phyloP scores from a whole-genome alignment of 1,139 yeast genomes.

The Hemisphaericaspora xylanilytica region DNA sequence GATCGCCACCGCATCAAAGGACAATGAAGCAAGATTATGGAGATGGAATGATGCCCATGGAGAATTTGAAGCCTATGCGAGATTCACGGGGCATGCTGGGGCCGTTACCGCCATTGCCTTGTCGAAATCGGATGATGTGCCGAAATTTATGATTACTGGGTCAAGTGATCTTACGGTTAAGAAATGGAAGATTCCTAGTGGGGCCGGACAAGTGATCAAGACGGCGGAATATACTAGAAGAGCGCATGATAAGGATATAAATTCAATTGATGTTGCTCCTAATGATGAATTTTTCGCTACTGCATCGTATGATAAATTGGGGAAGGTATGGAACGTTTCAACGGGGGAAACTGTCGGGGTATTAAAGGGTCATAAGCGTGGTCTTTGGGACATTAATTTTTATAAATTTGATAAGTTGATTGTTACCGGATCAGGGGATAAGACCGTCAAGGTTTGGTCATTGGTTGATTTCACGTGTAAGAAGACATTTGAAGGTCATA shows the following conservation, averaged over 20 bases:
- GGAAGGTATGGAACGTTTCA: conserved; percentile 81
- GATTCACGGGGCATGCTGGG: conserved; percentile 82
- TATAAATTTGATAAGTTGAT: conserved; percentile 73
- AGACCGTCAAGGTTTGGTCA: conserved; percentile 87
- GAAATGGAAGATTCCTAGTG: conserved; percentile 72
- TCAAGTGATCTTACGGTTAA: conserved; percentile 88
- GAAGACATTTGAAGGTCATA: conserved; percentile 90
- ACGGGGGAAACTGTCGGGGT: conserved; percentile 84
- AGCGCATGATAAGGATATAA: conserved; percentile 96
- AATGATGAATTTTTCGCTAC: conserved; percentile 87
- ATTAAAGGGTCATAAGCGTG: conserved; percentile 86
- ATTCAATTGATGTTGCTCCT: conserved; percentile 82
- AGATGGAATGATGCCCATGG: conserved; percentile 42
- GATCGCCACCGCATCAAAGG: conserved; percentile 95
- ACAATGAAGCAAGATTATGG: conserved; percentile 84
- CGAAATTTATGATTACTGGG: conserved; percentile 78
- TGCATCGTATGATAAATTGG: conserved; percentile 93
- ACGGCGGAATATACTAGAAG: conserved; percentile 82
- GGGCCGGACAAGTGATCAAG: conserved; percentile 24
- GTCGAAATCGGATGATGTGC: conserved; percentile 55
- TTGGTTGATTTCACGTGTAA: conserved; percentile 70
- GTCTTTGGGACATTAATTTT: conserved; percentile 88
- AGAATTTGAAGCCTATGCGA: conserved; percentile 54
- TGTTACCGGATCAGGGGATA: conserved; percentile 87
- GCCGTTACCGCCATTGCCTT: conserved; percentile 81